A percentile compares a stretch with the other conserved stretches of the same genome.
These are phyloP conservation scores for Bocquillonia castaneifolia DNA, from an alignment of 441 rosid genomes.

Conservation along the genomic window DNA sequence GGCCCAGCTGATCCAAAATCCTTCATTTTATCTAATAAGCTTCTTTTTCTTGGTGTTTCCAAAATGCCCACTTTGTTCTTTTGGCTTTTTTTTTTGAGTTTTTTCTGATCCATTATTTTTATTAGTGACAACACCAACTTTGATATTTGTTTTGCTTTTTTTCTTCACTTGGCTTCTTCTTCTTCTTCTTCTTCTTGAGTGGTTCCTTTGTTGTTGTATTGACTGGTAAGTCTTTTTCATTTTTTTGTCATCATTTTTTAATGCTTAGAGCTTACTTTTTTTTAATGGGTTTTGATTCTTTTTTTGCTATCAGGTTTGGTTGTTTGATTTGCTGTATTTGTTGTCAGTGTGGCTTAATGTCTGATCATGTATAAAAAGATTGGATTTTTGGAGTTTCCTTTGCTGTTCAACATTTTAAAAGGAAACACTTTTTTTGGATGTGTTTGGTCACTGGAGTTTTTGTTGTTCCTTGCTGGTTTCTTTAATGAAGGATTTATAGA, in stretches of 20 bases:
- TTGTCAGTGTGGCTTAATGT: not conserved
- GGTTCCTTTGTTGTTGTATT: not conserved
- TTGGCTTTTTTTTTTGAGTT: slow-evolving; percentile 12
- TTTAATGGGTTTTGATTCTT: slow-evolving; percentile 14
- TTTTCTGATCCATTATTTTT: slow-evolving; percentile 12
- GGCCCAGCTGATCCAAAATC: slow-evolving; percentile 40
- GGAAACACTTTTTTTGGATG: not conserved
- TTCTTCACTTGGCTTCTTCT: slow-evolving; percentile 3
- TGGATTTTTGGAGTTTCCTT: not conserved
- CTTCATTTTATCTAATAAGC: slow-evolving; percentile 17
- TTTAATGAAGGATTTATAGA: not conserved
- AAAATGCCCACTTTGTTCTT: slow-evolving; percentile 23
- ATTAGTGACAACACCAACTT: slow-evolving; percentile 9
- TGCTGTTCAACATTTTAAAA: not conserved
- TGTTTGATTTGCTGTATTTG: not conserved
- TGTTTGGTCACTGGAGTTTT: not conserved
- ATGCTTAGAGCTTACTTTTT: slow-evolving; percentile 8
- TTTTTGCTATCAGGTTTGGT: not conserved
- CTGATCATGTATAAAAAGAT: slow-evolving; percentile 11
- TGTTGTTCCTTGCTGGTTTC: not conserved
- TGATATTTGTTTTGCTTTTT: not conserved
- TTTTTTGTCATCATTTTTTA: slow-evolving; percentile 9
- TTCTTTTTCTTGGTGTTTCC: slow-evolving; percentile 26
- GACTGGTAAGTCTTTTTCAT: too few species aligned
- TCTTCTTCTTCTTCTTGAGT: not conserved